phyloP scores from a whole-genome alignment of 2,329 filamentous ascomycete species.

The Aspergillus transmontanensis region DNA sequence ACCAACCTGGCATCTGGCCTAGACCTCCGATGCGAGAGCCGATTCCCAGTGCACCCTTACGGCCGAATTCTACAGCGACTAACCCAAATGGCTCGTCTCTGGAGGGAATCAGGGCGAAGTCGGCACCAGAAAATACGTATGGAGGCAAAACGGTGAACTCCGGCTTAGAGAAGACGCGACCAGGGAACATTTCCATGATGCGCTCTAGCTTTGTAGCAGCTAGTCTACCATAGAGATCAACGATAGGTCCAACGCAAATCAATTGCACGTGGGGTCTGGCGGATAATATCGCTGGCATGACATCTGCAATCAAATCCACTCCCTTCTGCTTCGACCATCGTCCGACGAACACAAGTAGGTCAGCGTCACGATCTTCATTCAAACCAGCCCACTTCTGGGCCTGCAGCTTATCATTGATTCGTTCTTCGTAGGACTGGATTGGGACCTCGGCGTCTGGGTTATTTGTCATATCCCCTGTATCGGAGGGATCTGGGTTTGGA shows the following conservation, averaged over 20 bases:
- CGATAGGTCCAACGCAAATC: constrained; percentile 65
- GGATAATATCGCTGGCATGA: constrained; percentile 66
- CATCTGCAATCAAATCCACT: constrained; percentile 68
- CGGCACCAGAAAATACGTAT: constrained; percentile 68
- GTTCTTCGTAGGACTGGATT: constrained; percentile 59
- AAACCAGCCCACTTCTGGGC: constrained; percentile 70
- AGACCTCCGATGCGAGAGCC: constrained; percentile 67
- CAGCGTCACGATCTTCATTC: constrained; percentile 61
- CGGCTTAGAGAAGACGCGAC: constrained; percentile 66
- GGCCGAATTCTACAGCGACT: constrained; percentile 69
- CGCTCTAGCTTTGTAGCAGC: constrained; percentile 66
- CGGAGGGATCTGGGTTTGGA: constrained; percentile 67
- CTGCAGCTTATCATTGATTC: constrained; percentile 59
- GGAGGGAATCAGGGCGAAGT: constrained; percentile 69
- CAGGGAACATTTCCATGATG: constrained; percentile 67
- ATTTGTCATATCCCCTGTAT: constrained; percentile 58
- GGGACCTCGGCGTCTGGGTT: constrained; percentile 46
- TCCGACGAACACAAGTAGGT: constrained; percentile 69
- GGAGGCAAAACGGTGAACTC: constrained; percentile 68
- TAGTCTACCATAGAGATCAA: constrained; percentile 69
- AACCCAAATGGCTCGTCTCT: constrained; percentile 70
- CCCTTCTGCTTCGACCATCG: constrained; percentile 72
- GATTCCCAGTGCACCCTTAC: constrained; percentile 68
- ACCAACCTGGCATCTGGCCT: constrained; percentile 71
- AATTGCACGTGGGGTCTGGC: constrained; percentile 62